Evolutionary conservation across 331 rosid species (phyloP), one percentile per base, ranked within the genome.

Genomic region (Prunus yedoensis): DNA sequence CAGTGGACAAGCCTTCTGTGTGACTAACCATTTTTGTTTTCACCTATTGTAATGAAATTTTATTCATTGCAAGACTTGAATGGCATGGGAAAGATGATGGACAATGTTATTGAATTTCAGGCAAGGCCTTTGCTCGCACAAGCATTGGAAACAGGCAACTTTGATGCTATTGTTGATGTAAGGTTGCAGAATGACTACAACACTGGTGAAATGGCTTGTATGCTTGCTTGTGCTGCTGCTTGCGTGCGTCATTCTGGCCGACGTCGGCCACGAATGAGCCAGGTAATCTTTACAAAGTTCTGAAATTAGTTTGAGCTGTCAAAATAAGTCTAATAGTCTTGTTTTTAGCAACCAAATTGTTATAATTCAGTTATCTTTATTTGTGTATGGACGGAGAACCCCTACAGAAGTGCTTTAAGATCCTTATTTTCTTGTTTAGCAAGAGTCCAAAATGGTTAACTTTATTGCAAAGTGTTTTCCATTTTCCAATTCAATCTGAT

Each of bases 201-300:
- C 79, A 25, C 69, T 5, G 74, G 14, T 17, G 90, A 87, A 75
- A 78, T 87, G 86, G 70, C 74, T 23, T 83, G 80, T 49, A 79
- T 87, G 88, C 66, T 81, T 52, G 83, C 88, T 21, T 84, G 86
- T 9, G 86, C 88, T 54, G 84, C 88, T 65, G 90, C 86, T 67
- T 81, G 82, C 3, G 88, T 87, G 47, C 85, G 88, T 15, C 86
- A 84, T 79, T 87, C 88, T 17, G 82, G 79, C 30, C 79, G 83
- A 59, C 81, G 71, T 46, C 88, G 90, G 38, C 88, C 90, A 9
- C 81, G 73, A 52, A 87, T 84, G 86, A 84, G 90, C 83, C 90
- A 81, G 86, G 90, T 87, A 81, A 70, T 18, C 20, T 49, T 23
- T 8, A 35, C 56, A 25, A 60, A 11, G 30, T 18, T 32, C 49